phyloP scores from a whole-genome alignment of 1,284 basidiomycete genomes.

The Veloboletus limbatus region DNA sequence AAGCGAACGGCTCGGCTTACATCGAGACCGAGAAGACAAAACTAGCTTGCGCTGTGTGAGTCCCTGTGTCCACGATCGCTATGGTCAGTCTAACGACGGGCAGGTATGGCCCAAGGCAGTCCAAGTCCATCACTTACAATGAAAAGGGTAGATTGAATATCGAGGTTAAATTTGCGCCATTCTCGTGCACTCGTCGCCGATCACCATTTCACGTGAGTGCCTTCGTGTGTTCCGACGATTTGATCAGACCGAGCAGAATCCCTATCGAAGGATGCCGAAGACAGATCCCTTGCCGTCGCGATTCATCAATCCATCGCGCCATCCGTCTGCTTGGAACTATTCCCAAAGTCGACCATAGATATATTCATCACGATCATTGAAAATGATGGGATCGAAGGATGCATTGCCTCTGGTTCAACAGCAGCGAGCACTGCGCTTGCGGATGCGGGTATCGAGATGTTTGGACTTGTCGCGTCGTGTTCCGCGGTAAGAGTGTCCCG shows the following conservation, averaged over 20 bases:
- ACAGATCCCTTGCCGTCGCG: slow-evolving; percentile 76
- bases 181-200: slow-evolving; percentile 74
- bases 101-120: slow-evolving; percentile 93
- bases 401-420: slow-evolving; percentile 79
- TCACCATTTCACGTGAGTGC: slow-evolving; percentile 81
- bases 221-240: background rate
- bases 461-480: slow-evolving; percentile 79
- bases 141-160: slow-evolving; percentile 90
- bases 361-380: slow-evolving; percentile 90
- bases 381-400: slow-evolving; percentile 82
- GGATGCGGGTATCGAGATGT: slow-evolving; percentile 85
- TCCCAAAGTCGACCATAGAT: slow-evolving; percentile 94
- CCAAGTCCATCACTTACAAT: slow-evolving; percentile 74
- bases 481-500: slow-evolving; percentile 53
- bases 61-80: background rate
- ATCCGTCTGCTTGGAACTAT: slow-evolving; percentile 81
- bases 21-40: slow-evolving; percentile 89
- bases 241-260: slow-evolving; percentile 16
- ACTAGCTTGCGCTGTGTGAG: slow-evolving; percentile 91
- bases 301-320: slow-evolving; percentile 87
- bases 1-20: slow-evolving; percentile 95
- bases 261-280: slow-evolving; percentile 82
- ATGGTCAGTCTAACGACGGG: slow-evolving; percentile 7
- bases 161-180: slow-evolving; percentile 96
- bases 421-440: slow-evolving; percentile 91